phyloP scores from a whole-genome alignment of 306 rosid species.

The Cucurbita maxima region DNA sequence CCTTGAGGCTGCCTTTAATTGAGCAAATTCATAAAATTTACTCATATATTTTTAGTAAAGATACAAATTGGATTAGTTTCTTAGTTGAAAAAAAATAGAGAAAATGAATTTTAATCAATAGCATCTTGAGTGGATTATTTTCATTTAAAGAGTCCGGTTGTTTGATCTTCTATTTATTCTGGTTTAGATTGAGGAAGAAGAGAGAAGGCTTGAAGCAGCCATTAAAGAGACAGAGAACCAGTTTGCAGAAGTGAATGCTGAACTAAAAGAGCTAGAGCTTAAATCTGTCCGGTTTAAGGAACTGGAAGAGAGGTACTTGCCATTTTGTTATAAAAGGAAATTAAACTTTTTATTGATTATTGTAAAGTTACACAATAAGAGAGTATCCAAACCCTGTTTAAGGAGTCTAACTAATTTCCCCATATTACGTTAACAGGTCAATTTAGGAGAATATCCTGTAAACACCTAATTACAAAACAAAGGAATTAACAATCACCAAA shows the following conservation, averaged over 20 bases:
- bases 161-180: constrained; percentile 16
- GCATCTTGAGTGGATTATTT: neutral
- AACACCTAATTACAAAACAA: neutral
- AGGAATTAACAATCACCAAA: neutral
- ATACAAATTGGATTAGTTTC: neutral
- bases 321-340: neutral
- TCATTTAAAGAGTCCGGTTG: constrained; percentile 10
- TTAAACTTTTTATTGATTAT: neutral
- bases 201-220: constrained; percentile 77
- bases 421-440: neutral
- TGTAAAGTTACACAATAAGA: neutral
- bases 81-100: neutral
- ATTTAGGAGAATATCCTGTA: neutral
- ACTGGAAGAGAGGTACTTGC: constrained; percentile 68
- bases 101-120: neutral
- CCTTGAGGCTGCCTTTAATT: neutral
- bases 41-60: neutral
- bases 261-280: constrained; percentile 62
- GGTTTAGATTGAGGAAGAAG: constrained; percentile 83
- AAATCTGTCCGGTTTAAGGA: constrained; percentile 72
- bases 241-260: constrained; percentile 62
- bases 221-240: constrained; percentile 73
- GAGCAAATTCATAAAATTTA: neutral
- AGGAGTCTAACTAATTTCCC: neutral
- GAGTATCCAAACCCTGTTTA: neutral